Percentiles rank a stretch among this genome's conserved stretches.
These are phyloP conservation scores for Solanum corneliomulleri DNA, from an alignment of 257 asterid genomes.

Conservation along the genomic window DNA sequence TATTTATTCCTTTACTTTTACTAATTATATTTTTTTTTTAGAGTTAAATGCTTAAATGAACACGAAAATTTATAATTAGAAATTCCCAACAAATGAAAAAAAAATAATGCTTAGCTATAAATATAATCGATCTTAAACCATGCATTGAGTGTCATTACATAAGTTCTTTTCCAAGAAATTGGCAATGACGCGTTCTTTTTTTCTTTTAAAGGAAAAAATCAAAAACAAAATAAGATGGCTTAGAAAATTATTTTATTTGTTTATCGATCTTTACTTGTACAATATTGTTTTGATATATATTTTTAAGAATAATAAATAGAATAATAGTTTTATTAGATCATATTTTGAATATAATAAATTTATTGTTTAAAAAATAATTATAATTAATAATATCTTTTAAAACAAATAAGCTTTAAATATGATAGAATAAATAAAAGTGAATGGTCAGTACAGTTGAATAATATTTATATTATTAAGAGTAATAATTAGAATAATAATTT, in stretches of 20 bases:
- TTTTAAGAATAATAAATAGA: background rate
- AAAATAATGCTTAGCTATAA: background rate
- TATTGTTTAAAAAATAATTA: too few species aligned
- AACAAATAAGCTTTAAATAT: background rate
- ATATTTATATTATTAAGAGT: too few species aligned
- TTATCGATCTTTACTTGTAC: background rate
- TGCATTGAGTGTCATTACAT: background rate
- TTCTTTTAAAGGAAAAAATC: background rate
- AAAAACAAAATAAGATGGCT: background rate
- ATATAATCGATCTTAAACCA: background rate
- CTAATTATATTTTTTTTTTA: too few species aligned
- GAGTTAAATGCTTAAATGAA: background rate
- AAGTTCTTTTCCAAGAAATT: background rate
- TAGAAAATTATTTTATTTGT: background rate
- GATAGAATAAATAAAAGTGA: background rate
- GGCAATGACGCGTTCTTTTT: background rate
- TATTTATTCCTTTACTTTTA: too few species aligned
- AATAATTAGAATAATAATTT: too few species aligned
- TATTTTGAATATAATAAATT: too few species aligned
- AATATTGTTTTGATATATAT: background rate
- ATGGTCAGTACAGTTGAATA: background rate
- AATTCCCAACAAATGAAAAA: background rate
- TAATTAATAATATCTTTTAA: background rate
- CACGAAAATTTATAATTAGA: background rate
- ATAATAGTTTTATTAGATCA: too few species aligned